Percentiles rank a stretch among this genome's conserved stretches.
Conservation (phyloP, 306 rosid genomes). For the Parietaria judaica region DNA sequence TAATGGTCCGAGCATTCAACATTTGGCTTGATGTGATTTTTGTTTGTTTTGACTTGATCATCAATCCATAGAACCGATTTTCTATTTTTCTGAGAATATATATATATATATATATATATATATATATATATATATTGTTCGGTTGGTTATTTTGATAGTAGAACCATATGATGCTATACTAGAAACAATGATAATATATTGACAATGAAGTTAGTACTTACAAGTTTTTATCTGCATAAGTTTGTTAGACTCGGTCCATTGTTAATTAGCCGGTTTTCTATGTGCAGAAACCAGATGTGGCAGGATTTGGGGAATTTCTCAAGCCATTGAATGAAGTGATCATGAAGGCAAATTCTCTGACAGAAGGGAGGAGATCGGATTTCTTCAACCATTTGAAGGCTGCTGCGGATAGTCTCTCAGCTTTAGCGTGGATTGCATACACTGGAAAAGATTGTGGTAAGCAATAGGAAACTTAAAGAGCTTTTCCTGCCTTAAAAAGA, state of each 20-base stretch:
- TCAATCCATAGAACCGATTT: too few species aligned
- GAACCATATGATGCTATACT: too few species aligned
- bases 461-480: constrained; percentile 27
- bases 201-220: too few species aligned
- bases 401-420: constrained; percentile 90
- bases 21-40: too few species aligned
- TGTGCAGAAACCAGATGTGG: constrained; percentile 73
- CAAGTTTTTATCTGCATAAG: not conserved
- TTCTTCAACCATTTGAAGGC: constrained; percentile 82
- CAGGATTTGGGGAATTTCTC: constrained; percentile 73
- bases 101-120: too few species aligned
- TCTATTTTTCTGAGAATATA: too few species aligned
- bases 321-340: constrained; percentile 76
- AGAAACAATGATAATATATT: too few species aligned
- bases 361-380: constrained; percentile 84
- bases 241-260: not conserved
- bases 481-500: constrained; percentile 13
- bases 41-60: too few species aligned
- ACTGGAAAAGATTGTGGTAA: constrained; percentile 85
- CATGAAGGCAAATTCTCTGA: constrained; percentile 44
- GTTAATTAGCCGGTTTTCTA: constrained; percentile 4
- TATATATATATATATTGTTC: too few species aligned
- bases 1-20: too few species aligned
- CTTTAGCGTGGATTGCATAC: constrained; percentile 89
- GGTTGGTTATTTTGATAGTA: too few species aligned